A percentile compares a stretch with the other conserved stretches of the same genome.
Evolutionary conservation across 257 asterid genomes (phyloP).

Genomic region (Solanum gandarillasii): DNA sequence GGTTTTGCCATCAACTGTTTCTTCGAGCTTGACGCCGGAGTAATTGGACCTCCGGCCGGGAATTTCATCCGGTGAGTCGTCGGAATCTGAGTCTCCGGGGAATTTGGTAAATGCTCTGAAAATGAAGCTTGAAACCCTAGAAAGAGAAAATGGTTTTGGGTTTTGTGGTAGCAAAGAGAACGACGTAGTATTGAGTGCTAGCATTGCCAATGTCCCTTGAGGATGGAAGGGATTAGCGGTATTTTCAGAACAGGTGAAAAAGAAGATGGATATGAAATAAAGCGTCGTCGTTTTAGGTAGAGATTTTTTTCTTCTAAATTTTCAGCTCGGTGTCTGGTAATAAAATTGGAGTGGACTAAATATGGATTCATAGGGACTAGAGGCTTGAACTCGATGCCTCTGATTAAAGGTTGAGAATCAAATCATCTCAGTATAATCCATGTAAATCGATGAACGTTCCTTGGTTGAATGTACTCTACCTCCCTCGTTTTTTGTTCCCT

Average conservation of each 20-base stretch:
- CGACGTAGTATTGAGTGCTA: not conserved
- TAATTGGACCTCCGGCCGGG: constrained; percentile 20
- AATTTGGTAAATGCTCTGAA: constrained; percentile 19
- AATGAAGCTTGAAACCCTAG: constrained; percentile 15
- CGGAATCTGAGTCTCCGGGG: constrained; percentile 5
- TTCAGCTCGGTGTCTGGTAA: accelerated
- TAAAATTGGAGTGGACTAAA: not conserved
- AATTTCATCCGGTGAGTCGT: constrained; percentile 12
- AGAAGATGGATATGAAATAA: not conserved
- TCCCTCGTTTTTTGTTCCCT: not conserved
- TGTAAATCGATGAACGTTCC: not conserved
- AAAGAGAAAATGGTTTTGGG: not conserved
- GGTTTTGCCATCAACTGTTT: constrained; percentile 31
- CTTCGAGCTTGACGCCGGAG: constrained; percentile 54
- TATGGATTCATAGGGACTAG: not conserved
- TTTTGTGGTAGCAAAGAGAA: not conserved
- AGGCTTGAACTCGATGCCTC: not conserved
- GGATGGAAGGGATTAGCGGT: not conserved
- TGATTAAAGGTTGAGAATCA: too few relatives aligned
- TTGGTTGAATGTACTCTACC: not conserved
- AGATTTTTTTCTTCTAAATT: accelerated
- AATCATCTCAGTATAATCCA: not conserved
- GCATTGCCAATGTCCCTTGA: not conserved
- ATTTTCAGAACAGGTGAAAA: not conserved
- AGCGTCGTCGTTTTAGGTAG: not conserved